Conservation (phyloP, 768 basidiomycete species). For the Leccinum disarticulatum region DNA sequence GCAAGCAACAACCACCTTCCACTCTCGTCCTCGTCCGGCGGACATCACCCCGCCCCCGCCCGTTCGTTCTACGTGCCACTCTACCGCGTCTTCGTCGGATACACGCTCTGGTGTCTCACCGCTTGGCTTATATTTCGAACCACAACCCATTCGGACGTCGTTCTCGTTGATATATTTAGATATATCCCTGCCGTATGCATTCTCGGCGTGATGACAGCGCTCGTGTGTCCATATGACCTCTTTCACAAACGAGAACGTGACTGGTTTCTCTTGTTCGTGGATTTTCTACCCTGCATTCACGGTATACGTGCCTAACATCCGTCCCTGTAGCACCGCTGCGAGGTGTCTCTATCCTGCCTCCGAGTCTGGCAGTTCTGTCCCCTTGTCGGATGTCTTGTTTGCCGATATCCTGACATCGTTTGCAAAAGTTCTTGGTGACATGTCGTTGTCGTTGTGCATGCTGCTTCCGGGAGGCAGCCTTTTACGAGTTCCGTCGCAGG, state of each 20-base stretch:
- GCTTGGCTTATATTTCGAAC: conserved; percentile 72
- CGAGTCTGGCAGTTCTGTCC: conserved; percentile 51
- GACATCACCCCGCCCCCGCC: conserved; percentile 26
- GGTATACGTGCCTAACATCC: background rate
- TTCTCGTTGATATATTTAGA: conserved; percentile 71
- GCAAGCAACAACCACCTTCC: conserved; percentile 15
- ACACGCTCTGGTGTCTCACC: conserved; percentile 56
- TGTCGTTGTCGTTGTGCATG: conserved; percentile 88
- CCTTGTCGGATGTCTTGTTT: conserved; percentile 90
- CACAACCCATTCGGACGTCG: conserved; percentile 54
- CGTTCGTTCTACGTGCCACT: conserved; percentile 52
- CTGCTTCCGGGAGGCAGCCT: conserved; percentile 83
- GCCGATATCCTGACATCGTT: conserved; percentile 97
- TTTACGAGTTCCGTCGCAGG: conserved; percentile 57
- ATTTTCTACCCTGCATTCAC: background rate
- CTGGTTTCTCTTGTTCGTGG: conserved; percentile 73
- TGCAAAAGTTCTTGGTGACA: conserved; percentile 93
- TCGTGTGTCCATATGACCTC: conserved; percentile 69
- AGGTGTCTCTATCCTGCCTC: conserved; percentile 71
- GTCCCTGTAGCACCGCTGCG: conserved; percentile 55
- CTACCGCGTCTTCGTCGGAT: conserved; percentile 67
- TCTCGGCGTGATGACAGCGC: conserved; percentile 51
- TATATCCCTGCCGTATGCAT: conserved; percentile 71
- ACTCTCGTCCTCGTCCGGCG: conserved; percentile 19
- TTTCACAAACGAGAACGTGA: conserved; percentile 71